Evolutionary conservation across 1,139 yeast genomes (phyloP).

Genomic region (Meyerozyma guilliermondii): DNA sequence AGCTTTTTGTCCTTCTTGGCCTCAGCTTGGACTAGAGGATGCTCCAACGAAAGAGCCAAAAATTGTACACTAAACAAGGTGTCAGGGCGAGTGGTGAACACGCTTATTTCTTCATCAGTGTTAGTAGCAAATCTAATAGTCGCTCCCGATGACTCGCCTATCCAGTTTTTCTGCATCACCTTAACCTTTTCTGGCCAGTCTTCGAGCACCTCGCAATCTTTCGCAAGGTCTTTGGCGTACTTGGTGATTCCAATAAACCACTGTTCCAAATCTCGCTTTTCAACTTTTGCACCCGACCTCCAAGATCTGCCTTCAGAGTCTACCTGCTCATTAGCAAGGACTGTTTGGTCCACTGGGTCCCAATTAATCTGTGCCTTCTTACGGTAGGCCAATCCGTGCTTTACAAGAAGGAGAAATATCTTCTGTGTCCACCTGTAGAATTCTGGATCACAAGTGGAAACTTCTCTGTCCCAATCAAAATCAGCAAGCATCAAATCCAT

Average conservation of each 20-base stretch:
- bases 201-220: constrained; percentile 54
- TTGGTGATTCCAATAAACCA: constrained; percentile 92
- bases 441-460: constrained; percentile 82
- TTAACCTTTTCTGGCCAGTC: constrained; percentile 90
- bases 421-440: constrained; percentile 92
- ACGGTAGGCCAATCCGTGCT: constrained; percentile 79
- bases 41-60: constrained; percentile 70
- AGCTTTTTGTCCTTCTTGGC: constrained; percentile 37
- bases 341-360: constrained; percentile 96
- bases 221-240: constrained; percentile 61
- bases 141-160: constrained; percentile 83
- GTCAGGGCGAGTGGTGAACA: constrained; percentile 87
- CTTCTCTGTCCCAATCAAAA: constrained; percentile 91
- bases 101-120: constrained; percentile 27
- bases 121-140: constrained; percentile 45
- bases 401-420: constrained; percentile 65
- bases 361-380: constrained; percentile 88
- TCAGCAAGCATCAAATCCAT: constrained; percentile 74
- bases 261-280: constrained; percentile 71
- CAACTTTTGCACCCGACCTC: constrained; percentile 96
- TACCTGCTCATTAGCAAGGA: constrained; percentile 94
- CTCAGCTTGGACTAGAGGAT: constrained; percentile 47
- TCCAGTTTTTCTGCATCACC: constrained; percentile 91
- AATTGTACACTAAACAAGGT: constrained; percentile 81
- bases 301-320: constrained; percentile 87